These are phyloP conservation scores for Corrigiola litoralis DNA, from an alignment of 179 eudicot species.

Conservation along the genomic window DNA sequence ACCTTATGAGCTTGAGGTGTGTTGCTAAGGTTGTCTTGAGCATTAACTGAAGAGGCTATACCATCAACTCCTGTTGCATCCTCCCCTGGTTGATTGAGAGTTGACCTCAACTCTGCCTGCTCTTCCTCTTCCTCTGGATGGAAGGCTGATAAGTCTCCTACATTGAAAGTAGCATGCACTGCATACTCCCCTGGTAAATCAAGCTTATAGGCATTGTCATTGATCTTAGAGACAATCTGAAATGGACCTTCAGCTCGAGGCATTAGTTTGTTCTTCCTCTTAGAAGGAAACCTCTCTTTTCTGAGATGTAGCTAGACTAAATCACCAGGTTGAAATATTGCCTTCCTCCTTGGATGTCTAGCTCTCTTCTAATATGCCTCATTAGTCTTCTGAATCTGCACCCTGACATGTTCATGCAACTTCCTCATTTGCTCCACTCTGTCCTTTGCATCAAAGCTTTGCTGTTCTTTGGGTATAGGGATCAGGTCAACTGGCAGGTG, in stretches of 20 bases:
- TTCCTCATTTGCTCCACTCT: neutral
- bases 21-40: too few relatives aligned
- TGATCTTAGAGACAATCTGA: neutral
- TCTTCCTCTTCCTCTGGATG: too few relatives aligned
- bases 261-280: neutral
- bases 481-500: neutral
- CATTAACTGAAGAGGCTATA: too few relatives aligned
- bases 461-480: neutral
- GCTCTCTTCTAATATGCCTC: neutral
- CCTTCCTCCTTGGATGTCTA: neutral
- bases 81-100: too few relatives aligned
- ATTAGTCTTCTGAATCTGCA: neutral
- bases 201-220: neutral
- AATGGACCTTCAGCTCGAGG: neutral
- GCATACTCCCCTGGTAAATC: neutral
- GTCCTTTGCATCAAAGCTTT: neutral
- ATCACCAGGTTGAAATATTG: neutral
- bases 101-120: too few relatives aligned
- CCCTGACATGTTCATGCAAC: neutral
- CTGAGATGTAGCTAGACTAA: neutral
- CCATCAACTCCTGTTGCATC: too few relatives aligned
- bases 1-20: too few relatives aligned
- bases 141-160: too few relatives aligned
- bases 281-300: neutral
- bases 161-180: too few relatives aligned